A percentile compares a stretch with the other conserved stretches of the same genome.
Evolutionary conservation across 23 red algal genomes (phyloP).

Genomic region (Pyropia yezoensis): DNA sequence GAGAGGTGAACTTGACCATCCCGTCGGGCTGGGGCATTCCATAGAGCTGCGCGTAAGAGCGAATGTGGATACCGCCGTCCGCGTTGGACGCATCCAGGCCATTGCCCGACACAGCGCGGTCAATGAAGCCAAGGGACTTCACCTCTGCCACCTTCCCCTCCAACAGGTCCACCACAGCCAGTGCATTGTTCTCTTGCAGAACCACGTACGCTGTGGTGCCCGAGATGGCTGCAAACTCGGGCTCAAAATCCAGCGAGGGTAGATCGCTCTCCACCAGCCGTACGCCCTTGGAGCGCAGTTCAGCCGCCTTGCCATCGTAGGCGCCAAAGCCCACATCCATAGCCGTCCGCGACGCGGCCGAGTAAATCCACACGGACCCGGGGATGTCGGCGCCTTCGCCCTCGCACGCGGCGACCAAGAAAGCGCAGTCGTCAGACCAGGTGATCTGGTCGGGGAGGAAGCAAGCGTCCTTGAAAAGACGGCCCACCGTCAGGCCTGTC

Average conservation of each 20-base stretch:
- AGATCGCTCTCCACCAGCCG: conserved; percentile 38
- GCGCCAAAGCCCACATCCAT: conserved; percentile 28
- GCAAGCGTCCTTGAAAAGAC: conserved; percentile 15
- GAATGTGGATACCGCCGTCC: conserved; percentile 60
- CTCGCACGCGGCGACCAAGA: conserved; percentile 35
- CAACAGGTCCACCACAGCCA: conserved; percentile 58
- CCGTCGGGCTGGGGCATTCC: conserved; percentile 57
- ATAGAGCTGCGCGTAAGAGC: conserved; percentile 43
- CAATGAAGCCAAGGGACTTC: conserved; percentile 43
- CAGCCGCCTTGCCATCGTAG: conserved; percentile 7
- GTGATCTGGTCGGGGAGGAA: conserved; percentile 29
- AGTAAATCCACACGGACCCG: conserved; percentile 17
- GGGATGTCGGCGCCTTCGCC: conserved; percentile 35
- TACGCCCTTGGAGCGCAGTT: conserved; percentile 24
- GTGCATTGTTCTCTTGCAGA: conserved; percentile 64
- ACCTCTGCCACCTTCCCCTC: conserved; percentile 39
- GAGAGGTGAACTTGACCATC: conserved; percentile 10
- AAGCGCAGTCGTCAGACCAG: conserved; percentile 39
- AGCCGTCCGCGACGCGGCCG: not conserved
- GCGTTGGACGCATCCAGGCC: conserved; percentile 48
- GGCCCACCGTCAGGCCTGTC: not conserved
- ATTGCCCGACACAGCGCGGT: conserved; percentile 37
- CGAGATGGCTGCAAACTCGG: conserved; percentile 37
- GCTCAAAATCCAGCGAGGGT: conserved; percentile 49
- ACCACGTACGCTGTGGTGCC: conserved; percentile 49